Percentiles rank a stretch among this genome's conserved stretches.
These are phyloP conservation scores for Phragmites australis DNA, from an alignment of 176 grass and related monocot genomes.

Conservation along the genomic window DNA sequence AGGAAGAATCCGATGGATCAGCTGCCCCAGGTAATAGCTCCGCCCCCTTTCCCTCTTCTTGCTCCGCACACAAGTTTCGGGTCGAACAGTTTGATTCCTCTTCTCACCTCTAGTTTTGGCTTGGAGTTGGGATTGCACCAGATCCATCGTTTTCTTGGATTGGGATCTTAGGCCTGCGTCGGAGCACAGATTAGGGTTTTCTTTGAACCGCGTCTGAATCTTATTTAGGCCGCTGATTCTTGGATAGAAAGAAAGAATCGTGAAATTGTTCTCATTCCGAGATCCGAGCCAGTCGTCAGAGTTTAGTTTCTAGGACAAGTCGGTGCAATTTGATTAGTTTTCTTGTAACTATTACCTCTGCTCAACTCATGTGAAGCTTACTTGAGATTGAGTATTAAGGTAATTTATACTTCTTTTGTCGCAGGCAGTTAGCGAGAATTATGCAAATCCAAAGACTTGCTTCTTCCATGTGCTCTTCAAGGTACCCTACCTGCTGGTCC, in stretches of 20 bases:
- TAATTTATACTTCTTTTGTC: slow-evolving; percentile 15
- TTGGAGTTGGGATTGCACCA: background rate
- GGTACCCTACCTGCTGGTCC: slow-evolving; percentile 37
- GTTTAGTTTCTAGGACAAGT: background rate
- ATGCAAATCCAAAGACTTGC: slow-evolving; percentile 82
- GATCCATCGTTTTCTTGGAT: slow-evolving; percentile 15
- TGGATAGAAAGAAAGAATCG: background rate
- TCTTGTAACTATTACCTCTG: background rate
- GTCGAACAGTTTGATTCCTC: background rate
- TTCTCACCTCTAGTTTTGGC: background rate
- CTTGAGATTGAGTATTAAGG: background rate
- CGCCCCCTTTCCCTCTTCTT: background rate
- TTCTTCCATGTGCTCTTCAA: slow-evolving; percentile 96
- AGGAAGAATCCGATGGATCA: slow-evolving; percentile 35
- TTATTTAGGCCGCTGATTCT: background rate
- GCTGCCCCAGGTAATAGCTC: slow-evolving; percentile 33
- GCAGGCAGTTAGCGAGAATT: slow-evolving; percentile 71
- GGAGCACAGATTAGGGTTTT: background rate
- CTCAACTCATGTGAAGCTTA: background rate
- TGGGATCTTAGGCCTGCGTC: background rate
- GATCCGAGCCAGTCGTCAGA: background rate
- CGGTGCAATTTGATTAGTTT: background rate
- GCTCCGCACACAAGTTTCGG: background rate
- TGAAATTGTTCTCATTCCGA: background rate
- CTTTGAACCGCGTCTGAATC: background rate